These are phyloP conservation scores for Botrytis medusae DNA, from an alignment of 2,329 filamentous ascomycete genomes.

Conservation along the genomic window DNA sequence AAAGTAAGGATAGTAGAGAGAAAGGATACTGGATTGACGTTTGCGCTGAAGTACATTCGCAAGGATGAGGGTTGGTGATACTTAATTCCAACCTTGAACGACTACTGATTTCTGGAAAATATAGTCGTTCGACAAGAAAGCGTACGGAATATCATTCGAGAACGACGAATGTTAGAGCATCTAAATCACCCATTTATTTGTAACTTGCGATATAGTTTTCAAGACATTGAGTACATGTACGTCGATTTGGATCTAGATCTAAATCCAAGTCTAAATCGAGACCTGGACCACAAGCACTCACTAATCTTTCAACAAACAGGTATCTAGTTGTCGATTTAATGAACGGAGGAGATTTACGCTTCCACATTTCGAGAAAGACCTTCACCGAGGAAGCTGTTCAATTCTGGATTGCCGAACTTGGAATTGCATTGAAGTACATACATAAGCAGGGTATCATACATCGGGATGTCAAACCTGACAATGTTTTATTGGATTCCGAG, in stretches of 20 bases:
- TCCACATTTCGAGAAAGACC: slow-evolving; percentile 96
- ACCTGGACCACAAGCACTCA: background rate
- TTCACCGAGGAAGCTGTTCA: slow-evolving; percentile 96
- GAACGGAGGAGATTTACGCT: slow-evolving; percentile 94
- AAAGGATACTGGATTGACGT: slow-evolving; percentile 90
- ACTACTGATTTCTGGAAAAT: slow-evolving; percentile 29
- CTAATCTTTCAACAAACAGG: slow-evolving; percentile 42
- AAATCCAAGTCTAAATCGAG: background rate
- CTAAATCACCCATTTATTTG: slow-evolving; percentile 97
- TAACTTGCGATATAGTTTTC: slow-evolving; percentile 97
- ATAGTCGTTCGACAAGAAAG: slow-evolving; percentile 95
- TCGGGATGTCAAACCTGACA: slow-evolving; percentile 89
- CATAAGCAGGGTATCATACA: slow-evolving; percentile 87
- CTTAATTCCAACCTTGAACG: slow-evolving; percentile 23
- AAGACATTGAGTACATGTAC: slow-evolving; percentile 98
- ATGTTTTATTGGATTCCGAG: slow-evolving; percentile 82
- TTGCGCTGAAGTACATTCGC: slow-evolving; percentile 96
- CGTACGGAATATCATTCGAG: slow-evolving; percentile 95
- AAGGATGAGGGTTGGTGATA: slow-evolving; percentile 85
- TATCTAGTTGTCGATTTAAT: slow-evolving; percentile 97
- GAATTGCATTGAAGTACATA: slow-evolving; percentile 85
- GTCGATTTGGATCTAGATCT: slow-evolving; percentile 39
- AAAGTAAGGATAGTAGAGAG: slow-evolving; percentile 98
- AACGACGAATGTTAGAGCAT: slow-evolving; percentile 96
- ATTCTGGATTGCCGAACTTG: slow-evolving; percentile 95